Evolutionary conservation across 1,284 basidiomycete genomes (phyloP), one percentile per base, ranked within the genome.

Genomic region (Leccinum subspadiceum): DNA sequence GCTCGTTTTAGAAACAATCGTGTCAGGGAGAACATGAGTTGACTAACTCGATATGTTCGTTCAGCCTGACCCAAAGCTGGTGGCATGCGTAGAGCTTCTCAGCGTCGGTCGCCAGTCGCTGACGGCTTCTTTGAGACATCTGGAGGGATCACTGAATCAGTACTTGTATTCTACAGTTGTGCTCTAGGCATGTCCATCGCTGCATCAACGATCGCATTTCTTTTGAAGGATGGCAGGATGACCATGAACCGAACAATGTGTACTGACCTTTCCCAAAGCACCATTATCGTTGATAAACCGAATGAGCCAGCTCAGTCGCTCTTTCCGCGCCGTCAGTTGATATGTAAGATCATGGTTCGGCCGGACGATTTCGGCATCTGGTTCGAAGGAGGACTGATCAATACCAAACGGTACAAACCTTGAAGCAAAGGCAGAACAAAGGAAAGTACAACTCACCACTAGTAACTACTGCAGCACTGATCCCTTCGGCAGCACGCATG

Each of bases 251-350:
- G 8, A 39, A 51, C 22, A 10, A 57, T 20, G 33, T 22, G 17
- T 17, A 60, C 75, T 66, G 41, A 90, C 92, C 79, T 91, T 92
- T 26, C 78, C 78, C 29, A 96, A 77, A 2, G 87, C 87, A 0
- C 84, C 87, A 72, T 96, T 96, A 60, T 89, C 85, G 56, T 92
- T 92, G 64, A 99, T 90, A 72, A 96, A 97, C 17, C 81, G 80
- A 67, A 97, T 92, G 8, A 99, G 80, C 78, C 90, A 91, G 55
- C 84, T 85, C 15, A 97, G 78, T 48, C 92, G 82, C 49, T 86
- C 85, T 63, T 90, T 86, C 29, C 94, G 85, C 58, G 88, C 86
- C 2, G 81, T 81, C 60, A 99, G 78, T 68, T 96, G 94, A 1
- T 85, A 79, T 8, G 87, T 86, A 44, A 98, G 78, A 70, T 98